Base-by-base conservation (phyloP, 805 yeast species). In the Tanozyma kutaoensis region DNA sequence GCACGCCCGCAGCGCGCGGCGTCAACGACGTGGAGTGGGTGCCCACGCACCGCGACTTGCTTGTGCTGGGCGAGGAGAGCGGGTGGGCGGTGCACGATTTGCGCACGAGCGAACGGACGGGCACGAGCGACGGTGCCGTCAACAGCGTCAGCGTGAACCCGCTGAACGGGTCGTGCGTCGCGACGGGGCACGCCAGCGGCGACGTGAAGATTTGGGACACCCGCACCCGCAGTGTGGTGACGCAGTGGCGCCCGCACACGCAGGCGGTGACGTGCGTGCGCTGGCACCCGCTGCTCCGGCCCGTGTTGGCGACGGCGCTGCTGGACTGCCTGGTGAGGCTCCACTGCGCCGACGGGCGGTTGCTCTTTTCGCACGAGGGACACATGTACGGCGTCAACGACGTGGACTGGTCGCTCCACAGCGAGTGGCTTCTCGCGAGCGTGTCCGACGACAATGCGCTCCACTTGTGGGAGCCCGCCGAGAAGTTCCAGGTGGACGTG, bases 401-500 rank as follows among this genome's bases (percentile, higher is more conserved):
- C 40, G 52, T 84, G 16, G 65, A 72, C 19, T 86, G 96, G 96
- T 78, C 80, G 30, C 67, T 72, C 0, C 72, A 72, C 32, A 79
- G 71, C 30, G 69, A 72, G 4, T 69, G 76, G 69, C 61, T 76
- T 65, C 36, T 84, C 20, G 75, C 82, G 3, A 73, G 84, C 41
- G 88, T 79, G 4, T 72, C 82, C 0, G 84, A 78, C 40, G 95
- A 86, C 43, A 86, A 86, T 45, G 69, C 86, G 1, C 53, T 85
- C n/a, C 95, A 86, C 35, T 49, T 85, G 3, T 86, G 94, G 93
- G 65, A 73, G 60, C 72, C 70, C 58, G 73, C 80, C 58, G 80
- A 76, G 73, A 81, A 80, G 69, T 84, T 79, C 72, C 79, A 80
- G 55, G 88, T 91, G 58, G 97, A 88, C 72, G 82, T 79, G 58